Percentiles rank a stretch among this genome's conserved stretches.
These are phyloP conservation scores for Microsporum audouinii DNA, from an alignment of 2,329 filamentous ascomycete genomes.

Conservation along the genomic window DNA sequence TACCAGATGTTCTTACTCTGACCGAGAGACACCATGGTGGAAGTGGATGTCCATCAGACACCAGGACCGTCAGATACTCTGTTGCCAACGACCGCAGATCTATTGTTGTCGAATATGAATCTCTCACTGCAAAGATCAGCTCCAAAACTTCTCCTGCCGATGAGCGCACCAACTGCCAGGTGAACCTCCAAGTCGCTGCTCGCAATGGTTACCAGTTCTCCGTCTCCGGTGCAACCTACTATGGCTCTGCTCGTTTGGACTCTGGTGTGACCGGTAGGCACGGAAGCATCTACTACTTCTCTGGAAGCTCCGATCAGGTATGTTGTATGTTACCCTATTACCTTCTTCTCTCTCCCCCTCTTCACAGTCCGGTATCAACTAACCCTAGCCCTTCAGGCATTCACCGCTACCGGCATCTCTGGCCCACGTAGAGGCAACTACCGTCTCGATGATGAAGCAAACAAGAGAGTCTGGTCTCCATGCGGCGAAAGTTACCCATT, in stretches of 20 bases:
- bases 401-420: neutral
- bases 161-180: slow-evolving; percentile 2
- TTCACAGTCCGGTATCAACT: neutral
- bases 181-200: neutral
- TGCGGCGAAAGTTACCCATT: neutral
- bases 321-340: neutral
- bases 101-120: neutral
- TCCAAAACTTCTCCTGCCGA: neutral
- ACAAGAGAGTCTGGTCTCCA: slow-evolving; percentile 3
- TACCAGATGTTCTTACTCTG: neutral
- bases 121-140: neutral
- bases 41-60: neutral
- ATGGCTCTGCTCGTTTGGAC: slow-evolving; percentile 1
- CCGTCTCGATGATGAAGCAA: neutral
- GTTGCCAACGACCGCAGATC: neutral
- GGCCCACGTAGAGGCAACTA: neutral
- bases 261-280: neutral
- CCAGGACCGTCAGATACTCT: neutral
- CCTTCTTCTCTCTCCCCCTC: neutral
- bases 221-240: neutral
- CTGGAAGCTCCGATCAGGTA: slow-evolving; percentile 1
- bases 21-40: neutral
- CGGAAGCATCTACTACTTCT: slow-evolving; percentile 4
- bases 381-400: neutral
- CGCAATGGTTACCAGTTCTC: neutral